A percentile compares a stretch with the other conserved stretches of the same genome.
These are phyloP conservation scores for Scytalidium lignicola DNA, from an alignment of 2,329 filamentous ascomycete species.

Conservation along the genomic window DNA sequence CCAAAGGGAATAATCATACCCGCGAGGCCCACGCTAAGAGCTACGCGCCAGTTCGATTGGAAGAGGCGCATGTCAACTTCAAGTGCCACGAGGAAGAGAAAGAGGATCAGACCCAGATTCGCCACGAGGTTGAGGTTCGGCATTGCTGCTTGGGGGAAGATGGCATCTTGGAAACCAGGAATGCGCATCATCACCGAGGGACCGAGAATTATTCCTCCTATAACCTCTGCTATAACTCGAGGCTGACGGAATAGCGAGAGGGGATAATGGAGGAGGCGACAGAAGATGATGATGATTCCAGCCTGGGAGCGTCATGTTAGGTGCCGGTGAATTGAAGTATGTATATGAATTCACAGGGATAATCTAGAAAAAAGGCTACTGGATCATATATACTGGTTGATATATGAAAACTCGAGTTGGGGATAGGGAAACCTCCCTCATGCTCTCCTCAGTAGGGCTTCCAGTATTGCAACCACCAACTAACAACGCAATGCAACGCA, in stretches of 20 bases:
- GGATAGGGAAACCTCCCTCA: too few relatives aligned
- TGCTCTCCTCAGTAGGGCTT: too few relatives aligned
- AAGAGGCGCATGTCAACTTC: conserved; percentile 81
- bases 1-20: conserved; percentile 83
- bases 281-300: conserved; percentile 69
- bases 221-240: conserved; percentile 77
- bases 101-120: conserved; percentile 78
- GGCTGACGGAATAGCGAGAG: conserved; percentile 73
- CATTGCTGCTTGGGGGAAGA: conserved; percentile 73
- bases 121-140: conserved; percentile 72
- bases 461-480: too few relatives aligned
- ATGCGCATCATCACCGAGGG: conserved; percentile 86
- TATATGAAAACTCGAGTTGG: too few relatives aligned
- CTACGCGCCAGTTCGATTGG: conserved; percentile 73
- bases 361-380: too few relatives aligned
- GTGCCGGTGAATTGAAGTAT: not conserved
- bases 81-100: conserved; percentile 81
- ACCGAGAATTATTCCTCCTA: conserved; percentile 79
- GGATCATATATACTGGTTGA: too few relatives aligned
- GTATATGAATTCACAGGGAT: too few relatives aligned
- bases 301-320: conserved; percentile 39
- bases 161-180: conserved; percentile 67
- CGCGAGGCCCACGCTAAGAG: conserved; percentile 68
- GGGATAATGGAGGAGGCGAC: conserved; percentile 69
- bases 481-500: not conserved